Base-by-base conservation (phyloP, 2,329 filamentous ascomycete species). In the Dactylellina sp. region DNA sequence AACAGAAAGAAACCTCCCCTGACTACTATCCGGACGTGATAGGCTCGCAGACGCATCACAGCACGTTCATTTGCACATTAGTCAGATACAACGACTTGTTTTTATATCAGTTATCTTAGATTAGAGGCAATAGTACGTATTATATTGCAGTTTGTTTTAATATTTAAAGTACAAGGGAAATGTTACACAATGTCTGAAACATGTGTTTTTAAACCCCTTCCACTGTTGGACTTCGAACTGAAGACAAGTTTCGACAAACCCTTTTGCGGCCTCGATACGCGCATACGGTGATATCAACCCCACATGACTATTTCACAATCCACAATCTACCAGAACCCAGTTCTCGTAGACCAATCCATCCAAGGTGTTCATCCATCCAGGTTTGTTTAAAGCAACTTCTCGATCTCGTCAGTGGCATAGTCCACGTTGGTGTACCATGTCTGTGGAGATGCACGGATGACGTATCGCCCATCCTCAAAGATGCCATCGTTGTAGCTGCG, bases 371-470 rank as follows among this genome's bases (percentile, higher is more conserved):
- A 16, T 40, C 14, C 37, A 40, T 35, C 32, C 47, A 32, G 47
- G 14, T 32, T 11, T 52, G n/a, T 18, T 56, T 72, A 72, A 32
- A 72, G 55, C 40, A 66, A 37, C 9, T 46, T 56, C 16, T 66
- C 61, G 11, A 74, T 49, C 6, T 66, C 44, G 4, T 74, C 61
- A 24, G 44, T 49, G 49, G 47, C 61, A 39, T 74, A 55, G 6
- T 39, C 50, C 32, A 7, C 16, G 55, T 74, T 74, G 11, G 61
- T 61, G 16, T 62, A 66, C 70, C 70, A 74, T 18, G 42, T 49
- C 55, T 74, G 55, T 28, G 70, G 70, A 0, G 49, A 40, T 12
- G 70, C 37, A 5, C 70, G 55, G 18, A 74, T 61, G 14, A 74
- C 40, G n/a, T 61, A 62, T 32, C 25, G 46, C 7, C 32, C 70